These are phyloP conservation scores for Eimeria maxima DNA, from an alignment of 169 alveolate genomes.

Conservation along the genomic window DNA sequence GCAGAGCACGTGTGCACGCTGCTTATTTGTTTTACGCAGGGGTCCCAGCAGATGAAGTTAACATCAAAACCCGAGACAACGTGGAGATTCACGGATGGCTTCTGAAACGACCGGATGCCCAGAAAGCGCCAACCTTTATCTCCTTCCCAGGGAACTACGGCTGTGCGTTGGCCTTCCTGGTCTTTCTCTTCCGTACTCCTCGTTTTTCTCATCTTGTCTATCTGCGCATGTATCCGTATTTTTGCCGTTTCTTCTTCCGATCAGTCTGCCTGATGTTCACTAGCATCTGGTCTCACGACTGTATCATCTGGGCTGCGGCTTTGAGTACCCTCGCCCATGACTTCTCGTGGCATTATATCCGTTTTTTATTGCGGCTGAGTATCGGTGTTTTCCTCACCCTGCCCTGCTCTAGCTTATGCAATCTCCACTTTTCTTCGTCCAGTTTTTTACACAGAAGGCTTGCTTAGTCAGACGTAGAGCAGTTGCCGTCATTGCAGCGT, in stretches of 20 bases:
- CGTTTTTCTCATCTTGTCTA: background rate
- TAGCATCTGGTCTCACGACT: background rate
- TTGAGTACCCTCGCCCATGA: background rate
- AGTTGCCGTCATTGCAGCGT: background rate
- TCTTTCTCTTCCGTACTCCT: background rate
- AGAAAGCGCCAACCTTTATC: constrained; percentile 74
- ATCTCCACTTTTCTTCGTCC: background rate
- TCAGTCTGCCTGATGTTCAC: background rate
- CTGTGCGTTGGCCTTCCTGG: background rate
- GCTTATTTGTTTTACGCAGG: background rate
- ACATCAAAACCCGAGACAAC: constrained; percentile 40
- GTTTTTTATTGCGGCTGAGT: background rate
- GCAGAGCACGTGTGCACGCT: background rate
- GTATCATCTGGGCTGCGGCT: background rate
- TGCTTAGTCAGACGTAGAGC: background rate
- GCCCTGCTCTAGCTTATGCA: no score
- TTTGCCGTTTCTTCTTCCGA: background rate
- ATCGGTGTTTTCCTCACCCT: background rate
- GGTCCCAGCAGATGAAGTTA: constrained; percentile 45
- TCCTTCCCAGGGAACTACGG: constrained; percentile 80
- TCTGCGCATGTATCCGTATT: background rate
- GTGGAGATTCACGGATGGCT: constrained; percentile 64
- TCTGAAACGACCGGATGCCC: background rate
- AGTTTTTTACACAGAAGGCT: background rate
- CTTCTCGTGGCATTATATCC: background rate